A percentile compares a stretch with the other conserved stretches of the same genome.
These are phyloP conservation scores for Cenchrus americanus DNA, from an alignment of 176 grass and related monocot species.

Conservation along the genomic window DNA sequence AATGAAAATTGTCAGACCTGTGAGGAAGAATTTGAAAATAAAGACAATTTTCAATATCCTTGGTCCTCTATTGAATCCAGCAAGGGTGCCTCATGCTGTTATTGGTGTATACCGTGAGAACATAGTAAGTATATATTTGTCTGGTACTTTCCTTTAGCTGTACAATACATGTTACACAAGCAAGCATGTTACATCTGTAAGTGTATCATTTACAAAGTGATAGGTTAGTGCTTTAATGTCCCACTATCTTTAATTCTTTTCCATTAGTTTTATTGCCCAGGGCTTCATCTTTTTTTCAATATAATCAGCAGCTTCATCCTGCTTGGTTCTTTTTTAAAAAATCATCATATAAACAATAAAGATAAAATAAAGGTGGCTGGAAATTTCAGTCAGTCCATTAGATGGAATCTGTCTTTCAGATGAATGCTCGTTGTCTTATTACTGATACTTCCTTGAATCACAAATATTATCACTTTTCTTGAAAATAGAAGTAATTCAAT, in stretches of 20 bases:
- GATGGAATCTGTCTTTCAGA: background rate
- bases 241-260: no score
- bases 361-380: background rate
- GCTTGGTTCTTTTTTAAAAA: no score
- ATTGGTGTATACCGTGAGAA: constrained; percentile 95
- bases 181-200: background rate
- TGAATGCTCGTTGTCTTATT: constrained; percentile 24
- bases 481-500: constrained; percentile 13
- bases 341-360: background rate
- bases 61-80: constrained; percentile 94
- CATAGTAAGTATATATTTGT: constrained; percentile 67
- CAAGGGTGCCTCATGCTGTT: constrained; percentile 85
- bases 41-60: constrained; percentile 99
- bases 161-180: constrained; percentile 19
- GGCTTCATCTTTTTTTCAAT: no score
- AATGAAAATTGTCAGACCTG: constrained; percentile 90
- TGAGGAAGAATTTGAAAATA: constrained; percentile 91
- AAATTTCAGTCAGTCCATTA: background rate
- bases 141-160: constrained; percentile 9
- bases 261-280: no score
- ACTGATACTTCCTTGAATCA: background rate
- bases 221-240: background rate
- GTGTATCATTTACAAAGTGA: background rate
- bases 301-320: no score
- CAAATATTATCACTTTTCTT: background rate